These are phyloP conservation scores for Nicotiana benthamiana DNA, from an alignment of 257 asterid genomes.

Conservation along the genomic window DNA sequence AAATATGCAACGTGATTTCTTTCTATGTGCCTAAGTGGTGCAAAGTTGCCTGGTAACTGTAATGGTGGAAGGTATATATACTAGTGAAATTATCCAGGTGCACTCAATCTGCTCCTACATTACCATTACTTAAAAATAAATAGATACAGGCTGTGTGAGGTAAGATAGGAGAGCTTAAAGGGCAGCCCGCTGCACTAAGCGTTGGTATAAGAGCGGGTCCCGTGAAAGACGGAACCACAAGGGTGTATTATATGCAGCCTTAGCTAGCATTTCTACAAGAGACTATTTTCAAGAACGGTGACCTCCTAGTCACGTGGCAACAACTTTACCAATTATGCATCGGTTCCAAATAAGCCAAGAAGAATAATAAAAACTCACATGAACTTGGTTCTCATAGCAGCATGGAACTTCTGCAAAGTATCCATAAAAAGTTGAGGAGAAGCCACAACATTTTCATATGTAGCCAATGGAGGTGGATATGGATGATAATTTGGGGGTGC, in stretches of 20 bases:
- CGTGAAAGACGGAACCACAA: no score
- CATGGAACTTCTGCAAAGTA: conserved; percentile 65
- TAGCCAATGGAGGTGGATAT: conserved; percentile 66
- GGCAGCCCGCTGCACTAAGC: no score
- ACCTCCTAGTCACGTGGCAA: no score
- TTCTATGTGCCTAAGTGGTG: not conserved
- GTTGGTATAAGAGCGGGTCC: no score
- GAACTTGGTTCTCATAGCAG: conserved; percentile 74
- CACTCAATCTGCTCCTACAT: not conserved
- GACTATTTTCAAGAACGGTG: no score
- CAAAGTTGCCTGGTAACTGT: not conserved
- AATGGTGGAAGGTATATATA: no score
- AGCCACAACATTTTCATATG: conserved; percentile 49
- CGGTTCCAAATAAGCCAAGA: not conserved
- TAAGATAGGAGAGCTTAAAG: not conserved
- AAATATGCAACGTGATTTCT: not conserved
- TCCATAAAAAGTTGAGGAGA: conserved; percentile 46
- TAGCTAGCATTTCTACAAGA: no score
- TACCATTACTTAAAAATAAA: not conserved
- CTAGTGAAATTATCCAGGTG: not conserved
- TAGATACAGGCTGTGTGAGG: not conserved
- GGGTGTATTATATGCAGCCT: no score
- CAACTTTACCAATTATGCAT: not conserved
- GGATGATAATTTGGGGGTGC: conserved; percentile 26
- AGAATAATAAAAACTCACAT: conserved; percentile 39